These are phyloP conservation scores for Obelidium mucronatum DNA, from an alignment of 192 early-diverging fungal species.

Conservation along the genomic window DNA sequence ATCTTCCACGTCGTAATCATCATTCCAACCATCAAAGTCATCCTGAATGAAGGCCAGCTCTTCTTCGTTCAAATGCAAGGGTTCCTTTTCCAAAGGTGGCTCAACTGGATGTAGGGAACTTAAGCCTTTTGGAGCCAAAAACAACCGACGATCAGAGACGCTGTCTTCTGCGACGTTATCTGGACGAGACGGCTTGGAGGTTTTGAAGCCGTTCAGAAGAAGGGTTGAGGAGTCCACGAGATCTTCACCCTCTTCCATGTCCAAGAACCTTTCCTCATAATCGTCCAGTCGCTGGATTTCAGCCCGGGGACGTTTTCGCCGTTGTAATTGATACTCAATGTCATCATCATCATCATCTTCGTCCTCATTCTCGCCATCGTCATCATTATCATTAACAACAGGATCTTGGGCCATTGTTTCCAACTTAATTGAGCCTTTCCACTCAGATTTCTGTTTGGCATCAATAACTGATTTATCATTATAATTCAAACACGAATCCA, in stretches of 20 bases:
- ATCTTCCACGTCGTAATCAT: background rate
- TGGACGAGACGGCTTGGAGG: too few species aligned
- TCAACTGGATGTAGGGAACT: too few species aligned
- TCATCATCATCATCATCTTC: background rate
- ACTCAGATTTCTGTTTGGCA: background rate
- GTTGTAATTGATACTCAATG: background rate
- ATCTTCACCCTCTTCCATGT: background rate
- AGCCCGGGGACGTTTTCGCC: background rate
- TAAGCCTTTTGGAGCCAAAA: too few species aligned
- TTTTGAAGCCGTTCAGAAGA: background rate
- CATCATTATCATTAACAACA: background rate
- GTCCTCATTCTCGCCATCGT: background rate
- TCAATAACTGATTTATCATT: background rate
- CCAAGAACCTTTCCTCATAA: background rate
- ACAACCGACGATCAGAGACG: too few species aligned
- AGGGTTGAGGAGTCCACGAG: background rate
- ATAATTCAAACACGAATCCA: background rate
- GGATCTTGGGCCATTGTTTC: too few species aligned
- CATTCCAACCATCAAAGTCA: too few species aligned
- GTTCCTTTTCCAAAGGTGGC: too few species aligned
- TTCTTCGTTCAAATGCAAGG: background rate
- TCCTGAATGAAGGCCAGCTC: background rate
- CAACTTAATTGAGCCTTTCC: background rate
- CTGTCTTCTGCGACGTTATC: too few species aligned
- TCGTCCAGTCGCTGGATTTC: background rate